Conservation (phyloP, 2,329 filamentous ascomycete species). For the Botrytis aclada region DNA sequence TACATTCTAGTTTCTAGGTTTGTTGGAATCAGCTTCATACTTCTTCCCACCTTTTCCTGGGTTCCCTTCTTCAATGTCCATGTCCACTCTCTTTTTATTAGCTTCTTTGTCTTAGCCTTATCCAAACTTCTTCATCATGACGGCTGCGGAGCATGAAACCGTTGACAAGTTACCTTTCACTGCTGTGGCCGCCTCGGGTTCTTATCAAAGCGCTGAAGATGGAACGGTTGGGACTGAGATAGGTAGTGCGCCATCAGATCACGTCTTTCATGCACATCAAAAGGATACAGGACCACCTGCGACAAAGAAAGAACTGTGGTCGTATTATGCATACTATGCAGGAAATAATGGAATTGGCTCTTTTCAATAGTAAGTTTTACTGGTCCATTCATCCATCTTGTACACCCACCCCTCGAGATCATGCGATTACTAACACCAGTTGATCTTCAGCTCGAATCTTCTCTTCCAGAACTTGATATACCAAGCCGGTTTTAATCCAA, state of each 20-base stretch:
- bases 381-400: background rate
- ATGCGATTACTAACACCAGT: conserved; percentile 11
- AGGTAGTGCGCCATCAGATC: background rate
- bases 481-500: conserved; percentile 37
- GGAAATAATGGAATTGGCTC: conserved; percentile 37
- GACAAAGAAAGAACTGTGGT: conserved; percentile 32
- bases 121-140: background rate
- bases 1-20: background rate
- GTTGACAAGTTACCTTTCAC: conserved; percentile 28
- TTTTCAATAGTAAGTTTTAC: conserved; percentile 35
- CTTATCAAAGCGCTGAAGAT: conserved; percentile 24
- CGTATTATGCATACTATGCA: conserved; percentile 37
- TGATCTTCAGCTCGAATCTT: conserved; percentile 31
- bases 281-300: conserved; percentile 27
- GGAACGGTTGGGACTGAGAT: conserved; percentile 5
- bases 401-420: background rate
- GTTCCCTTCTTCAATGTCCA: background rate
- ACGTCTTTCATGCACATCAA: background rate
- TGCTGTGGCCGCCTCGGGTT: conserved; percentile 28
- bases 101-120: background rate
- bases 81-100: background rate
- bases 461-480: conserved; percentile 38
- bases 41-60: background rate
- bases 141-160: conserved; percentile 5
- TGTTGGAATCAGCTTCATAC: background rate